phyloP scores from a whole-genome alignment of 495 filamentous ascomycete species.

The Lepidopterella palustris region DNA sequence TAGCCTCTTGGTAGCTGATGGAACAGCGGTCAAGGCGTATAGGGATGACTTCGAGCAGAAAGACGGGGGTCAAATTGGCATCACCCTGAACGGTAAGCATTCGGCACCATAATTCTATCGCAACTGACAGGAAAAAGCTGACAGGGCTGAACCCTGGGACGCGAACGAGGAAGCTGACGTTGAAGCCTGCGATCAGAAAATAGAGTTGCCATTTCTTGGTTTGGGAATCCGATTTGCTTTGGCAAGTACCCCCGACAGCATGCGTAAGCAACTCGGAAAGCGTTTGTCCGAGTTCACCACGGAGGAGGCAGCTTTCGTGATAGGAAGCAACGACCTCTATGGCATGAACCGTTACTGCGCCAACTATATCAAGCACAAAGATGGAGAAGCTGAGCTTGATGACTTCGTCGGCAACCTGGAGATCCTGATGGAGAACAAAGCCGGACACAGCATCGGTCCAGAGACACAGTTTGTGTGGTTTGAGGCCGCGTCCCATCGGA shows the following conservation, averaged over 20 bases:
- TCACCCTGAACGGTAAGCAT: slow-evolving; percentile 50
- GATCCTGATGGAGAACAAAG: slow-evolving; percentile 56
- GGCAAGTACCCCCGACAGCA: slow-evolving; percentile 71
- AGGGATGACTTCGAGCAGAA: slow-evolving; percentile 60
- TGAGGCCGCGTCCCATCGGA: slow-evolving; percentile 61
- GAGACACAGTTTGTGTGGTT: slow-evolving; percentile 72
- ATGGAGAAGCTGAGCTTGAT: slow-evolving; percentile 48
- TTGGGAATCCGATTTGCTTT: slow-evolving; percentile 69
- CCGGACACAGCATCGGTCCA: slow-evolving; percentile 61
- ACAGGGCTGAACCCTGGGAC: slow-evolving; percentile 54
- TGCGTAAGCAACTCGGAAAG: slow-evolving; percentile 65
- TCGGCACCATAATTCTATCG: neutral
- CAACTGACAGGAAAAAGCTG: slow-evolving; percentile 32
- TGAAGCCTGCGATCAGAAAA: slow-evolving; percentile 56
- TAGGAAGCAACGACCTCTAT: slow-evolving; percentile 75
- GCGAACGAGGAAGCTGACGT: slow-evolving; percentile 49
- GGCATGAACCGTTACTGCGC: slow-evolving; percentile 84
- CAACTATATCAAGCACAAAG: slow-evolving; percentile 71
- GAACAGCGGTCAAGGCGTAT: slow-evolving; percentile 57
- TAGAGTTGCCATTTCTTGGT: slow-evolving; percentile 61
- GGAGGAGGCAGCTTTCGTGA: slow-evolving; percentile 60
- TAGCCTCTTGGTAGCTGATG: slow-evolving; percentile 54
- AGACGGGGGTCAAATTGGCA: slow-evolving; percentile 54
- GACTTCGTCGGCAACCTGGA: slow-evolving; percentile 69
- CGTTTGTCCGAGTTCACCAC: slow-evolving; percentile 59